Evolutionary conservation across 2,329 filamentous ascomycete genomes (phyloP).

Genomic region (Colletotrichum noveboracense): DNA sequence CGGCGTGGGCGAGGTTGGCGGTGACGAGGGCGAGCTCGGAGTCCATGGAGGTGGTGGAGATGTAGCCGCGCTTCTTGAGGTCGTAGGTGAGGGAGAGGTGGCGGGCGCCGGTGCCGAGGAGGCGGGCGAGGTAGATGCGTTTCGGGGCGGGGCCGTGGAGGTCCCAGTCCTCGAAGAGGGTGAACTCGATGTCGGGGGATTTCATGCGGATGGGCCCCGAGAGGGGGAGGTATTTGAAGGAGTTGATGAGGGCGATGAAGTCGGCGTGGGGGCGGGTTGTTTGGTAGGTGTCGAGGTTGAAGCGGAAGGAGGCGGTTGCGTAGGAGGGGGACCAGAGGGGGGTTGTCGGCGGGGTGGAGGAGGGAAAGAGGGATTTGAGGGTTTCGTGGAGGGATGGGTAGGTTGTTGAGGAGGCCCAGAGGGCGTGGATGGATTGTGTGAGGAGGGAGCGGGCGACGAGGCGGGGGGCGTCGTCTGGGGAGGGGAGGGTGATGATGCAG

Average conservation of each 20-base stretch:
- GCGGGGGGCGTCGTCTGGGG: conserved; percentile 65
- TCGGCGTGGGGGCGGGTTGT: conserved; percentile 68
- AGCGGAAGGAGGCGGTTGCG: conserved; percentile 74
- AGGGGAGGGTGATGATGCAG: conserved; percentile 75
- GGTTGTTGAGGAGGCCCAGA: conserved; percentile 78
- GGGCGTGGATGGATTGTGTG: conserved; percentile 81
- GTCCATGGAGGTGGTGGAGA: conserved; percentile 97
- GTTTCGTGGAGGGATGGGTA: conserved; percentile 73
- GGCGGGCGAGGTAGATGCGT: conserved; percentile 73
- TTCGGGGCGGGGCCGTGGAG: conserved; percentile 52
- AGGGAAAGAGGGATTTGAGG: conserved; percentile 59
- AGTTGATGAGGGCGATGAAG: conserved; percentile 80
- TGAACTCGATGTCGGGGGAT: conserved; percentile 75
- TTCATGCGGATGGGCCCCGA: conserved; percentile 80
- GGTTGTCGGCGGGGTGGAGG: conserved; percentile 25
- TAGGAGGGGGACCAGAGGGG: conserved; percentile 72
- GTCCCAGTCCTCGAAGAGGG: conserved; percentile 83
- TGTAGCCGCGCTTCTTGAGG: conserved; percentile 91
- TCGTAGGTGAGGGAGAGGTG: conserved; percentile 77
- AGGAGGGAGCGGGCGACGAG: conserved; percentile 82
- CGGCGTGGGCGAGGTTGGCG: conserved; percentile 86
- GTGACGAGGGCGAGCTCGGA: conserved; percentile 90
- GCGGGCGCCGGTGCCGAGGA: conserved; percentile 70
- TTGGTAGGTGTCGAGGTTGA: conserved; percentile 83
- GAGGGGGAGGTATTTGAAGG: conserved; percentile 80